Evolutionary conservation across 2,329 filamentous ascomycete species (phyloP), one percentile per base, ranked within the genome.

Genomic region (Beauveria medogensis): DNA sequence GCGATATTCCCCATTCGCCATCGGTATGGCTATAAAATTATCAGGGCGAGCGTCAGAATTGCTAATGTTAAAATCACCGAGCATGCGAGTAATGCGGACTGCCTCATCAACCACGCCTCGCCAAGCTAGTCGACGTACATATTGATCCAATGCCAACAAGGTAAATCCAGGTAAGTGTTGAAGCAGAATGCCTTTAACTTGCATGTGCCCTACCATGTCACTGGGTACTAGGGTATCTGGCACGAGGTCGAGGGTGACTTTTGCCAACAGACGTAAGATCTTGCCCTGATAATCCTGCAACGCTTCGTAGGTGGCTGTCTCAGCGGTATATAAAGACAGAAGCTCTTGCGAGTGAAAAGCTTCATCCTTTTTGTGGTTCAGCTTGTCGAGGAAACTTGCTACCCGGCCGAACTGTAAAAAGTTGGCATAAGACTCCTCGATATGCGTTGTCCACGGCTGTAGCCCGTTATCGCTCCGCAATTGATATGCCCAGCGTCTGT

Each of bases 31-130:
- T 1, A 70, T 61, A 7, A 70, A 69, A 44, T 69, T 70, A 14
- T 63, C 65, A 1, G 62, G 65, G 1, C 66, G 64, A 14, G 67
- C 63, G 22, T 70, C 68, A 0, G 4, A 18, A 50, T 70, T 69
- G 52, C 69, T 54, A 18, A 70, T 64, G 2, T 63, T 57, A n/a
- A 67, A 10, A 51, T 70, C 66, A 3, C 67, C 63, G 1, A 69
- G 55, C 0, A 65, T n/a, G 1, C 65, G 60, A 3, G 64, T 62
- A 28, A 67, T 66, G 2, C 10, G 14, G 3, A 67, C 55, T 1
- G 59, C 66, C 52, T 67, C 50, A 30, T 69, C 65, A 69, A 69
- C 61, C 5, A 70, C 64, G 2, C 12, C 46, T 51, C 65, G 64
- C 62, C 65, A 68, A 22, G 47, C 41, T 22, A 40, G 26, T 14